Conservation (phyloP, 352 stramenopile species). For the Phytophthora cactorum region DNA sequence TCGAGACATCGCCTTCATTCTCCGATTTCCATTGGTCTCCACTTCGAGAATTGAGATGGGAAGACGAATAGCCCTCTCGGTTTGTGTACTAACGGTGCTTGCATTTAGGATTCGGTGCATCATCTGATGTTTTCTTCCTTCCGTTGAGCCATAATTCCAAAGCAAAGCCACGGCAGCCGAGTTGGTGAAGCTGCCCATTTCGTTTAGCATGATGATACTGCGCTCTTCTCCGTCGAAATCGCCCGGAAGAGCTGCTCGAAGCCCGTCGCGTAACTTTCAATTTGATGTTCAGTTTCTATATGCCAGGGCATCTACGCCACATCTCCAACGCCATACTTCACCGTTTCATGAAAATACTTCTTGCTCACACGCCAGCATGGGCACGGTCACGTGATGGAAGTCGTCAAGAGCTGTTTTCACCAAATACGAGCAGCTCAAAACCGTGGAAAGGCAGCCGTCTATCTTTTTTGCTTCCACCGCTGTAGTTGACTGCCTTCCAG, state of each 20-base stretch:
- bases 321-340: conserved; percentile 16
- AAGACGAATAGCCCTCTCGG: conserved; percentile 12
- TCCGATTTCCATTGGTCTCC: conserved; percentile 29
- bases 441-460: too few relatives aligned
- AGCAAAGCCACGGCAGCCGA: conserved; percentile 68
- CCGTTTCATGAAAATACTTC: too few relatives aligned
- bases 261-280: conserved; percentile 63
- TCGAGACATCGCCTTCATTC: conserved; percentile 16
- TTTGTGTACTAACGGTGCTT: conserved; percentile 51
- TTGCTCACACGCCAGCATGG: too few relatives aligned
- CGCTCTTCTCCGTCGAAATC: conserved; percentile 33
- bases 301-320: conserved; percentile 37
- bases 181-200: conserved; percentile 77
- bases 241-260: conserved; percentile 64
- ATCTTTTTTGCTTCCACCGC: too few relatives aligned
- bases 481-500: too few relatives aligned
- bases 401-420: too few relatives aligned
- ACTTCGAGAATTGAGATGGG: conserved; percentile 15
- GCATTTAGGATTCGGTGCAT: conserved; percentile 65
- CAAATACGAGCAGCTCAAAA: too few relatives aligned
- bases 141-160: conserved; percentile 67
- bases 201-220: conserved; percentile 52
- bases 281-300: conserved; percentile 48
- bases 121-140: conserved; percentile 47
- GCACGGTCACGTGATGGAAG: too few relatives aligned